phyloP scores from a whole-genome alignment of 140 eudicot genomes.

The Erigeron philadelphicus region DNA sequence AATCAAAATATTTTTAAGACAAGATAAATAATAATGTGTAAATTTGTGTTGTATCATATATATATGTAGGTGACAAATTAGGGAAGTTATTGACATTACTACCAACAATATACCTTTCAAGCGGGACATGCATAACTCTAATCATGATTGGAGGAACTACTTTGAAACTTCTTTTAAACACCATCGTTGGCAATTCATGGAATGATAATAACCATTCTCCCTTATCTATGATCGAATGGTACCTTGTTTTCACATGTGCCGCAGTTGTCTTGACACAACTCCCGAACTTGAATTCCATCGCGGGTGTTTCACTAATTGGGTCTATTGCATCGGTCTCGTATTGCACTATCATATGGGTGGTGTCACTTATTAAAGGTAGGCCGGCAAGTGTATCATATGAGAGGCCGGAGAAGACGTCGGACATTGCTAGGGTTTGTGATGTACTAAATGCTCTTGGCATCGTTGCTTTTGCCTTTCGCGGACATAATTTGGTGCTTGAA shows the following conservation, averaged over 20 bases:
- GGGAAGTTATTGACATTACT: constrained; percentile 41
- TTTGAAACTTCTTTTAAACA: constrained; percentile 37
- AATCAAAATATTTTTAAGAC: neutral
- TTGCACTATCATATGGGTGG: constrained; percentile 44
- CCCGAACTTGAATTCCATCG: constrained; percentile 50
- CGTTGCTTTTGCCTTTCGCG: constrained; percentile 46
- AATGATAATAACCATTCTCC: constrained; percentile 25
- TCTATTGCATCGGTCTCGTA: constrained; percentile 45
- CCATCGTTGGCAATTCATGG: constrained; percentile 23
- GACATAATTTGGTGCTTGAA: constrained; percentile 53
- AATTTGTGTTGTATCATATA: neutral
- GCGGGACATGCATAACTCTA: constrained; percentile 55
- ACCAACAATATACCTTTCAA: constrained; percentile 52
- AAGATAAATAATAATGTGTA: neutral
- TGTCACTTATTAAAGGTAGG: constrained; percentile 29
- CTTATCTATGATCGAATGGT: constrained; percentile 46
- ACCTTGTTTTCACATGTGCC: constrained; percentile 43
- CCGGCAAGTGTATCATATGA: constrained; percentile 14
- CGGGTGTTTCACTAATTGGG: constrained; percentile 46
- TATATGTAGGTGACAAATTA: constrained; percentile 37
- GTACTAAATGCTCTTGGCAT: constrained; percentile 48
- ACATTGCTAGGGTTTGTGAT: constrained; percentile 19
- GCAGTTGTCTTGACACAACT: constrained; percentile 45
- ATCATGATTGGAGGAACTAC: constrained; percentile 56
- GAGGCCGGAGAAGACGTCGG: constrained; percentile 1